Conservation (phyloP, 176 grass and related monocot genomes). For the Eragrostis nindensis region DNA sequence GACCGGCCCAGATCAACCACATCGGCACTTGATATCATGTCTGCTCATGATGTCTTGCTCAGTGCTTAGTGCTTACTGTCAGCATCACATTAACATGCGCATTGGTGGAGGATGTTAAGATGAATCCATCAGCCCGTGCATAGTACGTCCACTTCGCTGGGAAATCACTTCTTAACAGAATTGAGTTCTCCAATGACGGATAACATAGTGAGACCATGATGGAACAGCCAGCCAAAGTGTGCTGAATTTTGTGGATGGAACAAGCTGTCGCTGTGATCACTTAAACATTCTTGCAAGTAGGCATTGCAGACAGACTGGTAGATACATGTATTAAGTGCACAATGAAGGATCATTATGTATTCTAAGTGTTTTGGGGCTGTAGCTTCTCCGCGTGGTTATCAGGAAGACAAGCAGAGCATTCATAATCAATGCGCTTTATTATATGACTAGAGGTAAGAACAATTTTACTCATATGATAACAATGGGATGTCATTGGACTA, state of each 20-base stretch:
- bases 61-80: background rate
- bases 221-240: background rate
- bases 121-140: conserved; percentile 38
- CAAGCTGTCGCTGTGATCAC: conserved; percentile 10
- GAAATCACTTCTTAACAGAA: conserved; percentile 21
- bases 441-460: background rate
- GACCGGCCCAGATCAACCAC: conserved; percentile 36
- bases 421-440: background rate
- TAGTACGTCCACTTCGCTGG: conserved; percentile 26
- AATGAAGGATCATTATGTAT: conserved; percentile 20
- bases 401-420: background rate
- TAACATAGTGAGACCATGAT: conserved; percentile 13
- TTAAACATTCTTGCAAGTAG: conserved; percentile 29
- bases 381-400: background rate
- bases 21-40: conserved; percentile 37
- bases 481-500: background rate
- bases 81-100: conserved; percentile 26
- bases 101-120: conserved; percentile 42
- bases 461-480: background rate
- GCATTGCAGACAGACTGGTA: conserved; percentile 14
- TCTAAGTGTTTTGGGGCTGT: background rate
- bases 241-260: conserved; percentile 20
- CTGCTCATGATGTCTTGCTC: conserved; percentile 31
- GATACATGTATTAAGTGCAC: conserved; percentile 26
- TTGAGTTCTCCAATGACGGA: conserved; percentile 16